These are phyloP conservation scores for Colletotrichum destructivum DNA, from an alignment of 2,329 filamentous ascomycete species.

Conservation along the genomic window DNA sequence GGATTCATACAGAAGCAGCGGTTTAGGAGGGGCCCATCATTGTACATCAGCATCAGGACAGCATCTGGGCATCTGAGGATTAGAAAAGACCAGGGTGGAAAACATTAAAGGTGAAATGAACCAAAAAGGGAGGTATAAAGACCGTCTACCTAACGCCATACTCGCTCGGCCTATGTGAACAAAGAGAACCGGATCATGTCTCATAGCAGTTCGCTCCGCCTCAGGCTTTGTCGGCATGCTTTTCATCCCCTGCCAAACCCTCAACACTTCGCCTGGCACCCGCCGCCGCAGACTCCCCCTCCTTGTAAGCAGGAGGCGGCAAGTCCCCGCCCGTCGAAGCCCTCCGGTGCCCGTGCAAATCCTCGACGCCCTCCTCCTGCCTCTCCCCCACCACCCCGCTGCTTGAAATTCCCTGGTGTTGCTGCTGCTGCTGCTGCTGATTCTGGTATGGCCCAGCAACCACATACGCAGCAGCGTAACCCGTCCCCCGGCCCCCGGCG, in stretches of 20 bases:
- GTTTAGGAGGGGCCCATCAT: neutral
- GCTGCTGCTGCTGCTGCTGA: neutral
- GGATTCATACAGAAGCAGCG: neutral
- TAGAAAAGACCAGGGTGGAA: slow-evolving; percentile 28
- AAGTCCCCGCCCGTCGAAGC: slow-evolving; percentile 4
- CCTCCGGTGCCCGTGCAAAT: neutral
- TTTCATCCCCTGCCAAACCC: slow-evolving; percentile 15
- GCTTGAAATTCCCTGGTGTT: neutral
- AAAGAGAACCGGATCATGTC: neutral
- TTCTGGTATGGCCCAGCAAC: neutral
- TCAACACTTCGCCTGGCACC: slow-evolving; percentile 30
- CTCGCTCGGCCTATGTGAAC: slow-evolving; percentile 14
- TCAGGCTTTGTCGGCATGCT: neutral
- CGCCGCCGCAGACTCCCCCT: slow-evolving; percentile 3
- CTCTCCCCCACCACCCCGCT: neutral
- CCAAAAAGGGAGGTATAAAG: neutral
- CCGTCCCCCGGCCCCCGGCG: slow-evolving; percentile 16
- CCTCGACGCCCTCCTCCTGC: slow-evolving; percentile 25
- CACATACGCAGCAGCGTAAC: neutral
- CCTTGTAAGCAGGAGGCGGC: slow-evolving; percentile 39
- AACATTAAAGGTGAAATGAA: slow-evolving; percentile 29
- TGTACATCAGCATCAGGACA: slow-evolving; percentile 41
- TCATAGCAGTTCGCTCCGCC: neutral
- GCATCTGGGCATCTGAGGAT: slow-evolving; percentile 39
- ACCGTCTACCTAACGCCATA: slow-evolving; percentile 26